Conservation (phyloP, 2,329 filamentous ascomycete genomes). For the Septoria linicola region DNA sequence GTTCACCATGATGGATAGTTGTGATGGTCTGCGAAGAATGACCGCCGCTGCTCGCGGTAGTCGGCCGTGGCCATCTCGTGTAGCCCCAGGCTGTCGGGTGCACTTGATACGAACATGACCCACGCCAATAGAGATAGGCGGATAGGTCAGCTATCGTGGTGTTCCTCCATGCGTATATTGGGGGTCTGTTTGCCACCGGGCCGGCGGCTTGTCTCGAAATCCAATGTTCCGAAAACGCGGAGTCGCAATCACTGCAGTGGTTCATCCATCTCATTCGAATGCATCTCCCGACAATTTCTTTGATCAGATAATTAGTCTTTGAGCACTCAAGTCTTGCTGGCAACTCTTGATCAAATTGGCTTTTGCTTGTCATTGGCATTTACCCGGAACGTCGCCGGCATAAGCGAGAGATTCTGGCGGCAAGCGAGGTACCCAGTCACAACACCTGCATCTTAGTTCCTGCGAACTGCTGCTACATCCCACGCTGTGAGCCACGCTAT, state of each 20-base stretch:
- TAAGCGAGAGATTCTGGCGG: constrained; percentile 5
- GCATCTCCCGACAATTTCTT: not conserved
- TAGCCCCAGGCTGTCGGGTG: not conserved
- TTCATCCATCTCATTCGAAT: too few relatives aligned
- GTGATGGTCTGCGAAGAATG: not conserved
- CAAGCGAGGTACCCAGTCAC: not conserved
- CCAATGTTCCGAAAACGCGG: too few relatives aligned
- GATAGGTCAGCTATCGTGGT: constrained; percentile 12
- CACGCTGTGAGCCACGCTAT: constrained; percentile 5
- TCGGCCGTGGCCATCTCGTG: not conserved
- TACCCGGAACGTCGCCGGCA: constrained; percentile 3
- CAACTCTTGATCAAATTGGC: not conserved
- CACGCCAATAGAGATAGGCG: constrained; percentile 1
- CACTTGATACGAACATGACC: not conserved
- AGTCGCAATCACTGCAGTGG: too few relatives aligned
- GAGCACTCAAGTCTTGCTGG: not conserved
- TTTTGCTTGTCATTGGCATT: not conserved
- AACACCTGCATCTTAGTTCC: constrained; percentile 3
- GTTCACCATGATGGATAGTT: constrained; percentile 12
- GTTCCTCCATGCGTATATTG: not conserved
- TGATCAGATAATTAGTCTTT: constrained; percentile 5
- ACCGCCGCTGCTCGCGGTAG: not conserved
- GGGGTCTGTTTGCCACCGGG: not conserved
- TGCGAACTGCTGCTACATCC: constrained; percentile 2
- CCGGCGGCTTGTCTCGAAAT: too few relatives aligned